Percentiles rank a stretch among this genome's conserved stretches.
Conservation (phyloP, 2,329 filamentous ascomycete species). For the Juglanconis sp. region DNA sequence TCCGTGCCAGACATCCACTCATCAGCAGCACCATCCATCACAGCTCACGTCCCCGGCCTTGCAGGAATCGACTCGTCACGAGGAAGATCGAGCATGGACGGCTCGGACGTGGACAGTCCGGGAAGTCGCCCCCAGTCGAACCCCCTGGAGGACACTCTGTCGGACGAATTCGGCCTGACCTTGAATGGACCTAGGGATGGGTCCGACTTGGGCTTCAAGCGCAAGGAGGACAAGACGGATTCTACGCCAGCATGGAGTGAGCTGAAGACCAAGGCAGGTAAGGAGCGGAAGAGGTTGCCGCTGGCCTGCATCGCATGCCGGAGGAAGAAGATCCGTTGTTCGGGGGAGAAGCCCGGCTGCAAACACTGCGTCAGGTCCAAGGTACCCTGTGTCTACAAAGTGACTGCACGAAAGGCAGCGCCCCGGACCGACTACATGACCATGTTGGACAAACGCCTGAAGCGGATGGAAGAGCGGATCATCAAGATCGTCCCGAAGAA, state of each 20-base stretch:
- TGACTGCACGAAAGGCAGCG: slow-evolving; percentile 88
- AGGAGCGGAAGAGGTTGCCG: slow-evolving; percentile 88
- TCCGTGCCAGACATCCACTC: slow-evolving; percentile 35
- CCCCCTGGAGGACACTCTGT: slow-evolving; percentile 49
- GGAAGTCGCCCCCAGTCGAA: slow-evolving; percentile 41
- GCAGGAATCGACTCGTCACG: slow-evolving; percentile 21
- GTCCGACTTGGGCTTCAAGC: slow-evolving; percentile 50
- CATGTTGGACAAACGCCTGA: slow-evolving; percentile 93
- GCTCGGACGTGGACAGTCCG: slow-evolving; percentile 43
- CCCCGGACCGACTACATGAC: slow-evolving; percentile 98
- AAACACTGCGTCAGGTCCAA: slow-evolving; percentile 91
- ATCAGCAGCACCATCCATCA: slow-evolving; percentile 33
- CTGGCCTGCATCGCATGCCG: slow-evolving; percentile 94
- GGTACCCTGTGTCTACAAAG: slow-evolving; percentile 96
- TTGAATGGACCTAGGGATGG: slow-evolving; percentile 46
- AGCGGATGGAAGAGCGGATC: slow-evolving; percentile 96
- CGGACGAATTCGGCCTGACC: slow-evolving; percentile 58
- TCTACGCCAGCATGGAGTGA: slow-evolving; percentile 72
- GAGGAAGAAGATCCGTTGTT: slow-evolving; percentile 96
- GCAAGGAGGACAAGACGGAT: slow-evolving; percentile 57
- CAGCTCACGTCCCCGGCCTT: slow-evolving; percentile 32
- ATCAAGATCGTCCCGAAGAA: slow-evolving; percentile 92
- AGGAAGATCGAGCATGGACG: slow-evolving; percentile 31
- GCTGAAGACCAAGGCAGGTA: slow-evolving; percentile 87
- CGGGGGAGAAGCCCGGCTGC: slow-evolving; percentile 94